Conservation (phyloP, 1,284 basidiomycete genomes). For the Ustilago curta region DNA sequence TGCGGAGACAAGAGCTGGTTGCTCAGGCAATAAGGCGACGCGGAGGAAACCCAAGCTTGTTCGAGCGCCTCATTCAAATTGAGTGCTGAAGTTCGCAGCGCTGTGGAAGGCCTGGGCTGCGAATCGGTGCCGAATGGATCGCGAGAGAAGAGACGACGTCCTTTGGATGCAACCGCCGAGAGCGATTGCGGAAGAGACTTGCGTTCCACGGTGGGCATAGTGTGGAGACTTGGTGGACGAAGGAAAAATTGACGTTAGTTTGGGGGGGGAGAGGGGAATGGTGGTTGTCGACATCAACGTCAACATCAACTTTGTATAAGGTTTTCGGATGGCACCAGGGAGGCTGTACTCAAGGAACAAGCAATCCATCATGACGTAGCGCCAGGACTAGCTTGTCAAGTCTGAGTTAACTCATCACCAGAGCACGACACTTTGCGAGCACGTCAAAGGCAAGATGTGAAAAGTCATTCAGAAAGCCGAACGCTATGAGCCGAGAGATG, state of each 20-base stretch:
- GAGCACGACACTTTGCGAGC: too few relatives aligned
- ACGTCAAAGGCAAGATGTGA: too few relatives aligned
- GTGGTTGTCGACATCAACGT: background rate
- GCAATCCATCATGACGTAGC: background rate
- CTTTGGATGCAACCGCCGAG: constrained; percentile 28
- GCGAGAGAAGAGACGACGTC: constrained; percentile 38
- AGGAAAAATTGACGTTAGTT: background rate
- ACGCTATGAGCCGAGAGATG: background rate
- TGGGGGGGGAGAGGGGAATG: too few relatives aligned
- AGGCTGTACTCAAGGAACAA: background rate
- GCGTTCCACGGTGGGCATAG: constrained; percentile 37
- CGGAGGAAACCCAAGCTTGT: constrained; percentile 14
- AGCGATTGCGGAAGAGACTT: constrained; percentile 29
- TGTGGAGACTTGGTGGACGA: background rate
- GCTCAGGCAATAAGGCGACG: constrained; percentile 30
- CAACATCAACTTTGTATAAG: background rate
- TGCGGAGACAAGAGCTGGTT: constrained; percentile 24
- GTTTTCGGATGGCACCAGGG: background rate
- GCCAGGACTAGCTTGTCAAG: too few relatives aligned
- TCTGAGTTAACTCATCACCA: too few relatives aligned
- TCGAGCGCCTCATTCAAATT: constrained; percentile 35
- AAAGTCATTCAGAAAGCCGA: background rate
- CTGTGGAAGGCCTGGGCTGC: background rate
- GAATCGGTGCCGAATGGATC: constrained; percentile 2
- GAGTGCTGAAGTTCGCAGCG: constrained; percentile 20